Percentiles rank a stretch among this genome's conserved stretches.
Evolutionary conservation across 1,139 yeast species (phyloP).

Genomic region (Suhomyces atakaporum): DNA sequence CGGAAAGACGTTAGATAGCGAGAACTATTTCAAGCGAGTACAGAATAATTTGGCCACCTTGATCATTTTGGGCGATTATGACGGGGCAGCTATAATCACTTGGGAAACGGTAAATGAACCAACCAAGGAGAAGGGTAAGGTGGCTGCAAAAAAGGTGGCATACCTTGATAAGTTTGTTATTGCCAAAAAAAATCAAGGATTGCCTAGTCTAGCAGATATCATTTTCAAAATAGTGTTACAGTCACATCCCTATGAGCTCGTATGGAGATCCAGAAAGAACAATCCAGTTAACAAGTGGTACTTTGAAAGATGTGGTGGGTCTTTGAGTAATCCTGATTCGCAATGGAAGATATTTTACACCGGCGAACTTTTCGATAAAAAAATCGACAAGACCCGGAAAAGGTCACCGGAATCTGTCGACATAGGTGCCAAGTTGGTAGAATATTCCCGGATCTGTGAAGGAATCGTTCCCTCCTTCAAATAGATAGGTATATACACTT

Average conservation of each 20-base stretch:
- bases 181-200: slow-evolving; percentile 77
- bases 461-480: slow-evolving; percentile 40
- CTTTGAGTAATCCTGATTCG: slow-evolving; percentile 52
- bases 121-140: slow-evolving; percentile 18
- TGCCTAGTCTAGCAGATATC: slow-evolving; percentile 91
- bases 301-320: slow-evolving; percentile 85
- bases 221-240: slow-evolving; percentile 79
- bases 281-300: slow-evolving; percentile 98
- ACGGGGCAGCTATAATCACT: slow-evolving; percentile 91
- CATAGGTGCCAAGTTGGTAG: slow-evolving; percentile 30
- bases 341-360: slow-evolving; percentile 73
- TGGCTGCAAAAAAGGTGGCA: slow-evolving; percentile 40
- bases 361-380: slow-evolving; percentile 50
- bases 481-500: slow-evolving; percentile 3
- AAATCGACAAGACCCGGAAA: slow-evolving; percentile 28
- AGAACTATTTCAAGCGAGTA: slow-evolving; percentile 66
- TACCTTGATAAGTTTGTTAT: slow-evolving; percentile 95
- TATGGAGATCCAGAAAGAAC: slow-evolving; percentile 84
- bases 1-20: slow-evolving; percentile 62
- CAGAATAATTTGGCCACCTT: slow-evolving; percentile 69
- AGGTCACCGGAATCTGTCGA: slow-evolving; percentile 25
- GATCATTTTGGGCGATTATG: slow-evolving; percentile 89
- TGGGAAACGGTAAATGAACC: slow-evolving; percentile 49
- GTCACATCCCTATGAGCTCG: slow-evolving; percentile 68
- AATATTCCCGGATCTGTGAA: slow-evolving; percentile 36